phyloP scores from a whole-genome alignment of 2,329 filamentous ascomycete genomes.

The Dryadomyces quercus-mongolicae region DNA sequence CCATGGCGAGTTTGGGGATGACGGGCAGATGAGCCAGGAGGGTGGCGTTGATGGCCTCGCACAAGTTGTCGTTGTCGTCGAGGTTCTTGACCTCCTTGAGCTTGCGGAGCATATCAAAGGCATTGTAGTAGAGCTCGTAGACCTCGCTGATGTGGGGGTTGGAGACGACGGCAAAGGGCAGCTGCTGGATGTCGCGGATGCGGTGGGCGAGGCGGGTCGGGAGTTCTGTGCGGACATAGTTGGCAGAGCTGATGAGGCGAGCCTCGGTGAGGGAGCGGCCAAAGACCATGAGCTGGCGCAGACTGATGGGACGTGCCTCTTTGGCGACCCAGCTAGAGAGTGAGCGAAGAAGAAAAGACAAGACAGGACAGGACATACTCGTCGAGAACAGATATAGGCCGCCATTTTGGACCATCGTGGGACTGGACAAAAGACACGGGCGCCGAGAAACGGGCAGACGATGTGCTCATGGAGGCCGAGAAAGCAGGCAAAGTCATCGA shows the following conservation, averaged over 20 bases:
- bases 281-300: slow-evolving; percentile 95
- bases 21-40: slow-evolving; percentile 83
- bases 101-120: slow-evolving; percentile 84
- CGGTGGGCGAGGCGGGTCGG: slow-evolving; percentile 84
- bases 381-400: slow-evolving; percentile 51
- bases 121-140: slow-evolving; percentile 91
- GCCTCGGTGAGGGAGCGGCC: slow-evolving; percentile 84
- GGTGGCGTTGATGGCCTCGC: slow-evolving; percentile 65
- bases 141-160: slow-evolving; percentile 90
- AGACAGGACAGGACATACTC: slow-evolving; percentile 33
- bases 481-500: neutral
- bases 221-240: slow-evolving; percentile 92
- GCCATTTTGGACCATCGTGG: slow-evolving; percentile 31
- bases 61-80: slow-evolving; percentile 83
- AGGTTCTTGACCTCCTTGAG: slow-evolving; percentile 72
- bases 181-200: slow-evolving; percentile 89
- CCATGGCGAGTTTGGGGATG: slow-evolving; percentile 89
- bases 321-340: slow-evolving; percentile 75
- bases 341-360: too few species aligned
- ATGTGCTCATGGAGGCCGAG: neutral
- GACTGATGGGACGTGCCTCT: slow-evolving; percentile 86
- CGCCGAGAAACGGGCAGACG: neutral
- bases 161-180: slow-evolving; percentile 93
- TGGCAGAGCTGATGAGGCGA: slow-evolving; percentile 83
- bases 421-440: neutral